Evolutionary conservation across 139 green algal genomes (phyloP), one percentile per base, ranked within the genome.

Genomic region (Chlorella sorokiniana): DNA sequence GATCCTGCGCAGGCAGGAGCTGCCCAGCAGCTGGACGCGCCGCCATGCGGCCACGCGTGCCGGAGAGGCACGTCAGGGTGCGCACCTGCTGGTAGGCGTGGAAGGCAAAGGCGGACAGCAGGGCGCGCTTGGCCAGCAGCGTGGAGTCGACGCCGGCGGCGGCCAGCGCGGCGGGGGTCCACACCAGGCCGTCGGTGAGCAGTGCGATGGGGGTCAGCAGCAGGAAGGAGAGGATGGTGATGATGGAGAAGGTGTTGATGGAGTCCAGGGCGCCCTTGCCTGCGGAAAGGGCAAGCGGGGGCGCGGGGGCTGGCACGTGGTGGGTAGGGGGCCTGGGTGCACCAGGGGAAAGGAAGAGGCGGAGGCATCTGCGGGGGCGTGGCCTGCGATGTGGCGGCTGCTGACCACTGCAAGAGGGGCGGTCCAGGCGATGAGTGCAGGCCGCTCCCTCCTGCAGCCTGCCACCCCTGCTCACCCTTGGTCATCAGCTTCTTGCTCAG

Each of bases 401-500:
- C n/a, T n/a, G n/a, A n/a, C n/a, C n/a, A n/a, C n/a, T n/a, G n/a
- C n/a, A n/a, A n/a, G n/a, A n/a, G n/a, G n/a, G n/a, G n/a, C n/a
- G n/a, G n/a, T n/a, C n/a, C n/a, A n/a, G n/a, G n/a, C n/a, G n/a
- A n/a, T n/a, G n/a, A n/a, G n/a, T n/a, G n/a, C n/a, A n/a, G n/a
- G n/a, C n/a, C n/a, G n/a, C n/a, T n/a, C n/a, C 56, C 16, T 6
- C 18, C 56, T 6, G 16, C 56, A 29, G 18, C 6, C 56, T 10
- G 18, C 23, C 18, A 35, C 38, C 51, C 44, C 64, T 69, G 38
- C 82, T 92, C 94, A 83, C 76, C 83, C 78, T 90, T 91, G 67
- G 85, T 86, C 96, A 99, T 99, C 76, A 99, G 90, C 91, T 99
- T 99, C 88, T 99, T 99, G 81, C 84, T 95, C 40, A 99, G 90